Evolutionary conservation across 192 early-diverging fungal species (phyloP), one percentile per base, ranked within the genome.

Genomic region (Entophlyctis luteolus): DNA sequence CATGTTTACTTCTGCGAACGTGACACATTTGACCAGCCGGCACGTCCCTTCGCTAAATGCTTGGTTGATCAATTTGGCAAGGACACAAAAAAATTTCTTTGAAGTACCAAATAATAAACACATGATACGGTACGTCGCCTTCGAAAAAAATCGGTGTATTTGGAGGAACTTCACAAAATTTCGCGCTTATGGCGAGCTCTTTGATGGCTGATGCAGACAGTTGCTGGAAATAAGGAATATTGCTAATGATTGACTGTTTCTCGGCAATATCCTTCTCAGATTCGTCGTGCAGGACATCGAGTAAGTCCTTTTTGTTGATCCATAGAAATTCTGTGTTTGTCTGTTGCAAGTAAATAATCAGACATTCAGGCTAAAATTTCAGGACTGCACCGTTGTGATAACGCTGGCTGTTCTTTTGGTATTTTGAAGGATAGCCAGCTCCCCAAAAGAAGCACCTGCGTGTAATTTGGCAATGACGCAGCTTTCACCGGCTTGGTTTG

Each of bases 371-470:
- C 56, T 8, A 0, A 59, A 22, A 27, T 14, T 20, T 12, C 2
- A 14, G 14, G 18, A 52, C 14, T 48, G 42, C 32, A 60, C 65
- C 49, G 20, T 56, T 22, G 69, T 72, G 2, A 59, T 29, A 0
- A 71, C 58, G 2, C 48, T 71, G 18, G 69, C 69, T 25, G 35
- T 42, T 8, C 69, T 3, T 36, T 65, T 54, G 6, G 54, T 35
- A 48, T 71, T 36, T 23, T 71, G 27, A 14, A 71, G 38, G 46
- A 71, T 22, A 25, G 69, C 69, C 22, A 71, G 27, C 47, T 71
- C 69, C 16, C 69, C 69, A 70, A 71, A 71, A 20, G 28, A 35
- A 16, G 69, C 69, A 25, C 69, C 69, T 10, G 38, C 10, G 16
- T 53, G 39, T 6, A 18, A 23, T 16, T 71, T 28, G 2, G 45